Percentiles rank a stretch among this genome's conserved stretches.
Conservation (phyloP, 139 green algal genomes). For the Ettlia oleoabundans region DNA sequence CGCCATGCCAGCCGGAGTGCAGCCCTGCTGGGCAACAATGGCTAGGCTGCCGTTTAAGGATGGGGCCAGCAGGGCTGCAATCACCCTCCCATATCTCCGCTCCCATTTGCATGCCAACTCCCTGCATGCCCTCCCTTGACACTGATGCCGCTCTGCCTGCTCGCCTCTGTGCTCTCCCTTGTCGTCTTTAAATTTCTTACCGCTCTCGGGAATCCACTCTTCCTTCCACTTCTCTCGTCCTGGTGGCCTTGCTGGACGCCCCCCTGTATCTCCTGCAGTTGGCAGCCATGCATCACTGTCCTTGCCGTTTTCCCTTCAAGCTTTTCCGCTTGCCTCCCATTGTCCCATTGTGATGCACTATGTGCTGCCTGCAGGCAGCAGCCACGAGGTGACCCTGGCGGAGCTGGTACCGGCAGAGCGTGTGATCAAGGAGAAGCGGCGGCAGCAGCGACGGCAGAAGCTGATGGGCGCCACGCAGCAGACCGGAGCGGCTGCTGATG, state of each 20-base stretch:
- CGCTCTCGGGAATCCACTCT: too few relatives aligned
- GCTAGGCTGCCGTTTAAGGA: background rate
- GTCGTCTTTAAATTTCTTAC: too few relatives aligned
- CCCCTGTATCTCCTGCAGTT: background rate
- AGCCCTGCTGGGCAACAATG: too few relatives aligned
- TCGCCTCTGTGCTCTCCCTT: background rate
- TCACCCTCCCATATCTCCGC: too few relatives aligned
- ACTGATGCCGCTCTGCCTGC: background rate
- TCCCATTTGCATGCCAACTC: too few relatives aligned
- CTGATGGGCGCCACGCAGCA: background rate
- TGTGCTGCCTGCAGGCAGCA: slow-evolving; percentile 4
- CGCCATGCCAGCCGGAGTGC: background rate
- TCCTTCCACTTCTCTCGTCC: too few relatives aligned
- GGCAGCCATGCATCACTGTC: too few relatives aligned
- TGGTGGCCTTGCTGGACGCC: background rate
- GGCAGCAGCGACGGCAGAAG: background rate
- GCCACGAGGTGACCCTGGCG: slow-evolving; percentile 10
- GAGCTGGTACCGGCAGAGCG: slow-evolving; percentile 11
- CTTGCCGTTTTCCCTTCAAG: background rate
- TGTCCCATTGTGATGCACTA: background rate
- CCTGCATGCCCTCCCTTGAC: too few relatives aligned
- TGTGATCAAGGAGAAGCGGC: slow-evolving; percentile 1
- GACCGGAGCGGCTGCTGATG: background rate
- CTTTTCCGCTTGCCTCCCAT: background rate
- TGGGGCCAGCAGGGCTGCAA: background rate